Evolutionary conservation across 2,329 filamentous ascomycete species (phyloP).

Genomic region (Paecilomyces sp.): DNA sequence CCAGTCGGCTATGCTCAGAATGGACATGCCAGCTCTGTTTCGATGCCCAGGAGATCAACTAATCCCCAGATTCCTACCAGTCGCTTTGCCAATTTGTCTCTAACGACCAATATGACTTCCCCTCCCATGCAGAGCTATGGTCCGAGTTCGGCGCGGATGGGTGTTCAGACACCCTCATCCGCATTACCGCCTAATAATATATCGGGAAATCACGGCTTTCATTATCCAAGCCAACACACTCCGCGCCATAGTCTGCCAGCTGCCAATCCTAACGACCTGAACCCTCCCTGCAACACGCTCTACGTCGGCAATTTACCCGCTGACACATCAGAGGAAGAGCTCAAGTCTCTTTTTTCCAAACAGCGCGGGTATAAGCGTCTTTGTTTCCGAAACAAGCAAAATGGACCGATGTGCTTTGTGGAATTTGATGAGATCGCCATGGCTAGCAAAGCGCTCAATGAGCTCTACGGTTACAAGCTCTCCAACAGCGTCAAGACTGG

Average conservation of each 20-base stretch:
- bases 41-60: conserved; percentile 56
- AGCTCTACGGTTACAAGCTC: conserved; percentile 78
- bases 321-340: conserved; percentile 88
- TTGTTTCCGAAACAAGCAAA: conserved; percentile 89
- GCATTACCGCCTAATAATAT: conserved; percentile 53
- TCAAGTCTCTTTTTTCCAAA: conserved; percentile 88
- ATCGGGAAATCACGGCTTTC: conserved; percentile 46
- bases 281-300: conserved; percentile 93
- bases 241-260: conserved; percentile 67
- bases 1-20: conserved; percentile 64
- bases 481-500: conserved; percentile 93
- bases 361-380: conserved; percentile 92
- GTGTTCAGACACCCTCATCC: conserved; percentile 44
- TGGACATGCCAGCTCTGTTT: conserved; percentile 42
- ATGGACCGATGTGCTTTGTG: conserved; percentile 97
- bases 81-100: conserved; percentile 62
- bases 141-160: conserved; percentile 40
- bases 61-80: conserved; percentile 64
- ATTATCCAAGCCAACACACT: conserved; percentile 51
- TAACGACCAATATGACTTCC: conserved; percentile 59
- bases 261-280: conserved; percentile 90
- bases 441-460: conserved; percentile 82
- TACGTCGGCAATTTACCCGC: conserved; percentile 96
- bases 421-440: conserved; percentile 93
- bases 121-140: conserved; percentile 49